phyloP scores from a whole-genome alignment of 306 rosid species.

The Oxytropis ochrocephala region DNA sequence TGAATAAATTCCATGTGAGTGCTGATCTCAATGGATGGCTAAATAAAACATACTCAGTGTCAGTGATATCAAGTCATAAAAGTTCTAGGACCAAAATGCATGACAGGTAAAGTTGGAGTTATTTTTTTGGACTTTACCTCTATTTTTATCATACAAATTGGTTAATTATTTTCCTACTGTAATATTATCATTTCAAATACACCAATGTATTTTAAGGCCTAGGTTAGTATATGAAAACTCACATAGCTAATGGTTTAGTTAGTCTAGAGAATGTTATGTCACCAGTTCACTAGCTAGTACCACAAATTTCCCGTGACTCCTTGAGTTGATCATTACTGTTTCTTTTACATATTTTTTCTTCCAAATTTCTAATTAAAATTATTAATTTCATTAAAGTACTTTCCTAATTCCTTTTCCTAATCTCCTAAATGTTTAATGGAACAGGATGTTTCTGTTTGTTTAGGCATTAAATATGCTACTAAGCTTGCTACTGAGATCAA shows the following conservation, averaged over 20 bases:
- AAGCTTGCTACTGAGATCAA: constrained; percentile 46
- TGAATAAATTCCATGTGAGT: not conserved
- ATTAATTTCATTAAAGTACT: not conserved
- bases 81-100: not conserved
- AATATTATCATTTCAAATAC: not conserved
- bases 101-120: not conserved
- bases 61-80: too few relatives aligned
- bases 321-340: not conserved
- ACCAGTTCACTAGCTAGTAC: not conserved
- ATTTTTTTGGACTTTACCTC: not conserved
- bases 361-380: not conserved
- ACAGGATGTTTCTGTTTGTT: constrained; percentile 65
- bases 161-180: not conserved
- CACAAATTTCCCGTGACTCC: not conserved
- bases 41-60: too few relatives aligned
- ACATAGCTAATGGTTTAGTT: not conserved
- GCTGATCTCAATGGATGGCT: not conserved
- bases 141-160: not conserved
- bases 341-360: not conserved
- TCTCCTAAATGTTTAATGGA: constrained; percentile 24
- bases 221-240: not conserved
- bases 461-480: constrained; percentile 46
- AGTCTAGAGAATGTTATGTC: not conserved
- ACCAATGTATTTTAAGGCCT: not conserved
- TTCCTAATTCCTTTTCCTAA: not conserved